Percentiles rank a stretch among this genome's conserved stretches.
Conservation (phyloP, 495 filamentous ascomycete genomes). For the Viridothelium virens region DNA sequence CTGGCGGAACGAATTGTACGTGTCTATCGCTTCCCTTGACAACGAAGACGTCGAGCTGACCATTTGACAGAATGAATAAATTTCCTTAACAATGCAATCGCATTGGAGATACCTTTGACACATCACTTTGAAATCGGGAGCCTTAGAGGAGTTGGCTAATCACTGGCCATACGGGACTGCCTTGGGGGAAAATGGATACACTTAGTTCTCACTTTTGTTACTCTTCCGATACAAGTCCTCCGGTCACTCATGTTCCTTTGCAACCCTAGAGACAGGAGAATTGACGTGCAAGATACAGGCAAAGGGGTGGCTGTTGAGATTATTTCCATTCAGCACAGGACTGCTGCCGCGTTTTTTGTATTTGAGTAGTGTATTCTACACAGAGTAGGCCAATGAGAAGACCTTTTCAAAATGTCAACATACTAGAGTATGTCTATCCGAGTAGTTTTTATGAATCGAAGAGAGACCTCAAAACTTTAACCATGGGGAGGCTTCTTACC, state of each 20-base stretch:
- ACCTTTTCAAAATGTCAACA: background rate
- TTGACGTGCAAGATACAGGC: background rate
- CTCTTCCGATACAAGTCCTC: background rate
- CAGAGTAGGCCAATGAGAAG: background rate
- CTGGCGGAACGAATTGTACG: conserved; percentile 48
- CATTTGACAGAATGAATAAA: background rate
- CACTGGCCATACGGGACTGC: background rate
- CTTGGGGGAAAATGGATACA: background rate
- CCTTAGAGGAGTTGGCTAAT: background rate
- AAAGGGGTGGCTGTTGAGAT: background rate
- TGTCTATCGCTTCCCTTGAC: conserved; percentile 22
- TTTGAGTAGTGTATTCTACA: background rate
- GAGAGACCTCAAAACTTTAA: too few relatives aligned
- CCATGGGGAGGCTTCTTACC: too few relatives aligned
- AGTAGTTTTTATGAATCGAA: too few relatives aligned
- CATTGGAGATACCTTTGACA: background rate
- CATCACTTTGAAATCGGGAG: background rate
- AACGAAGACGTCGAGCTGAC: background rate
- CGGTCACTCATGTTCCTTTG: background rate
- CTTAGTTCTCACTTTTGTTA: background rate
- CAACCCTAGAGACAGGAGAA: background rate
- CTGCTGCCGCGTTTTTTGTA: background rate
- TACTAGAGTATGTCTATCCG: too few relatives aligned
- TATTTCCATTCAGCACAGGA: background rate
- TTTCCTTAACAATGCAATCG: background rate